Percentiles rank a stretch among this genome's conserved stretches.
phyloP scores from a whole-genome alignment of 1,139 yeast species.

The Yamadazyma diddensiae region DNA sequence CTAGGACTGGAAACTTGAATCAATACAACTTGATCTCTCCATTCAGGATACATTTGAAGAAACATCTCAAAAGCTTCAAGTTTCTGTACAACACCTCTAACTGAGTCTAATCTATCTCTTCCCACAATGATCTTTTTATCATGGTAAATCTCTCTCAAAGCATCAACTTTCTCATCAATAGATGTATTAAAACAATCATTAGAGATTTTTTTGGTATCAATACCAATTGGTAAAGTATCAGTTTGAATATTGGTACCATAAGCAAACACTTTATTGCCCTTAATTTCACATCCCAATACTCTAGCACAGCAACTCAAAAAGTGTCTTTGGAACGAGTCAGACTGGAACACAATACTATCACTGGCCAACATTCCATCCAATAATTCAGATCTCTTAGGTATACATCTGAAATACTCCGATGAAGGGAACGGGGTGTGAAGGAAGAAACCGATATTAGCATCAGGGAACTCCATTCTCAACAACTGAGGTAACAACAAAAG shows the following conservation, averaged over 20 bases:
- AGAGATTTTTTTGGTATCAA: conserved; percentile 65
- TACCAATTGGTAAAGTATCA: conserved; percentile 81
- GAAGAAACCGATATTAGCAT: conserved; percentile 78
- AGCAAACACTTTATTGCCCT: conserved; percentile 58
- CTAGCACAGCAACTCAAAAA: conserved; percentile 87
- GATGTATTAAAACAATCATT: conserved; percentile 47
- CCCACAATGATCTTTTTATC: conserved; percentile 80
- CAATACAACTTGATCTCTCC: conserved; percentile 83
- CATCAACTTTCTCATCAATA: conserved; percentile 37
- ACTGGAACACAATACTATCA: conserved; percentile 81
- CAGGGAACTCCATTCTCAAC: conserved; percentile 76
- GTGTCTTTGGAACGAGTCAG: conserved; percentile 83
- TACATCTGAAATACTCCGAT: conserved; percentile 87
- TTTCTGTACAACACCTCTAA: conserved; percentile 80
- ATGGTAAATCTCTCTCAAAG: conserved; percentile 64
- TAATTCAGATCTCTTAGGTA: conserved; percentile 77
- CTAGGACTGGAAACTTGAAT: conserved; percentile 91
- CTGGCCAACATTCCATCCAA: conserved; percentile 92
- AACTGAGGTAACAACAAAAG: conserved; percentile 81
- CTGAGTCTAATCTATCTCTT: conserved; percentile 76
- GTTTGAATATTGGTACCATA: conserved; percentile 76
- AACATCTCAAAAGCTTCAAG: conserved; percentile 80
- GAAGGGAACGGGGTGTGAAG: conserved; percentile 94
- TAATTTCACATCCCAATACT: conserved; percentile 67
- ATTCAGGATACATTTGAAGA: conserved; percentile 85